Base-by-base conservation (phyloP, 2,329 filamentous ascomycete species). In the Cladorrhinum sp. region DNA sequence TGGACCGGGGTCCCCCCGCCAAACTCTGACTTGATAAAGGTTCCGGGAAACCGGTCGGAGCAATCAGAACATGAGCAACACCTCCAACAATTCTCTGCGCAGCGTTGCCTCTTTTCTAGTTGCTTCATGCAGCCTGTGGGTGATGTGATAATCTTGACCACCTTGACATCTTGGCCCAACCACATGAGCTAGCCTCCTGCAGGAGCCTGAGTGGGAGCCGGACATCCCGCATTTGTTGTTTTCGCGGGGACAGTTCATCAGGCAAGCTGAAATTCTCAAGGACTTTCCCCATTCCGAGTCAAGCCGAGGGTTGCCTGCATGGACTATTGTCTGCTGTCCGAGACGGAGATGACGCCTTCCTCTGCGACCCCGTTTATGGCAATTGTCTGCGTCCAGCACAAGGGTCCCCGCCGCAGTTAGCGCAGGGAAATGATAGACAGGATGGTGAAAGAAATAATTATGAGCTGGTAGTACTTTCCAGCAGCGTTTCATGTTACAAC, bases 41-140 rank as follows among this genome's bases (percentile, higher is more conserved):
- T 27, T 57, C 63, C 63, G 60, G 52, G 58, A 62, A 62, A 29
- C 23, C 48, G 63, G 62, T 65, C 57, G 57, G 63, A 63, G 41
- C 63, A 65, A 65, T 65, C 59, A 49, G 61, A 61, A 23, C 48
- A 29, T 13, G 23, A 9, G n/a, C 3, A 22, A 45, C 16, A 18
- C n/a, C 16, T 13, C 48, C 12, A 45, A 27, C 18, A 29, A 50
- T 24, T 45, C 51, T 18, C 24, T 25, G 55, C 50, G 49, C 49
- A n/a, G 20, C 18, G 22, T 20, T 55, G 25, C 18, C 27, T 24
- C 48, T 55, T 18, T 16, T 20, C 36, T 24, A 13, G 8, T 53
- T 10, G 22, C 24, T 41, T 16, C 20, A 25, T 55, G 22, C 23
- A 45, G 12, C 6, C 36, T 41, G 36, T 41, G 36, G n/a, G 41